These are phyloP conservation scores for Geranomyces michiganensis DNA, from an alignment of 192 early-diverging fungal genomes.

Conservation along the genomic window DNA sequence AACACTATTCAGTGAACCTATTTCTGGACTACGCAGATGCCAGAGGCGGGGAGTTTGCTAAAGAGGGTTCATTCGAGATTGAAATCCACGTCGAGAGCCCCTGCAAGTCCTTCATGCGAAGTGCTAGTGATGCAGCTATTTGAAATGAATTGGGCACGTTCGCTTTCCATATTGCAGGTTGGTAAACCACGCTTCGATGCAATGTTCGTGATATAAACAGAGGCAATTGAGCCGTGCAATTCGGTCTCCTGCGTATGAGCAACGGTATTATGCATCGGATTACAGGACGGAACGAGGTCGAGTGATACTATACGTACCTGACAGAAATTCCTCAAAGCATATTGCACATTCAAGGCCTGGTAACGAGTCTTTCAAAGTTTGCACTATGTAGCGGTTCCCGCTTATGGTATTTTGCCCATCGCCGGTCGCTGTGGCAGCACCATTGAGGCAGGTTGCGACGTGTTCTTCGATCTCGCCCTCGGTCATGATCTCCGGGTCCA, in stretches of 20 bases:
- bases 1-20: too few relatives aligned
- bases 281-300: slow-evolving; percentile 1
- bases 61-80: too few relatives aligned
- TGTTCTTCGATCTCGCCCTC: slow-evolving; percentile 59
- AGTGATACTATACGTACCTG: slow-evolving; percentile 46
- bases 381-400: slow-evolving; percentile 59
- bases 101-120: too few relatives aligned
- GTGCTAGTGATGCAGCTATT: slow-evolving; percentile 31
- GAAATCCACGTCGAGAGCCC: too few relatives aligned
- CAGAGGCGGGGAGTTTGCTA: too few relatives aligned
- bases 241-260: slow-evolving; percentile 55
- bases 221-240: slow-evolving; percentile 86
- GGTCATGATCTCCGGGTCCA: slow-evolving; percentile 49
- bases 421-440: slow-evolving; percentile 40
- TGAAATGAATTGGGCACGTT: slow-evolving; percentile 84
- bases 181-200: slow-evolving; percentile 80
- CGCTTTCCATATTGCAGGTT: slow-evolving; percentile 52
- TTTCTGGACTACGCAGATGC: too few relatives aligned
- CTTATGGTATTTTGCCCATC: slow-evolving; percentile 33
- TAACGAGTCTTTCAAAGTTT: slow-evolving; percentile 39
- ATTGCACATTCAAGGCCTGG: slow-evolving; percentile 79
- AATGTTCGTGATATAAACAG: slow-evolving; percentile 85
- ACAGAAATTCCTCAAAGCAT: slow-evolving; percentile 91
- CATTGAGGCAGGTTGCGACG: slow-evolving; percentile 60
- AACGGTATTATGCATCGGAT: slow-evolving; percentile 10